phyloP scores from a whole-genome alignment of 2,329 filamentous ascomycete genomes.

The Alternaria conjuncta region DNA sequence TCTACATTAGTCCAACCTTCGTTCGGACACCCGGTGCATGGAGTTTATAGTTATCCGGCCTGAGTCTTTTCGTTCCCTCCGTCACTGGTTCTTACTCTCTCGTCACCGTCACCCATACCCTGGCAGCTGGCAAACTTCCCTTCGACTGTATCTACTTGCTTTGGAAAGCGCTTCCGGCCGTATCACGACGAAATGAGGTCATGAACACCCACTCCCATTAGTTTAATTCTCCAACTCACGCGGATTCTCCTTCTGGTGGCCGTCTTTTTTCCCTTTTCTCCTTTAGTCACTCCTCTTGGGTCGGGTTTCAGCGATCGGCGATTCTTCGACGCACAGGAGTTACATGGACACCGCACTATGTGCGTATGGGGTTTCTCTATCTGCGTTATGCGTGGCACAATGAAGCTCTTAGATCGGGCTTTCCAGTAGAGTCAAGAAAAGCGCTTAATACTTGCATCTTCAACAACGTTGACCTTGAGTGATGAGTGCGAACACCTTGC shows the following conservation, averaged over 20 bases:
- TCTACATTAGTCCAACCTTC: conserved; percentile 24
- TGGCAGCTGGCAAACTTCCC: conserved; percentile 18
- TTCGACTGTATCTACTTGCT: conserved; percentile 42
- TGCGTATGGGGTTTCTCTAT: conserved; percentile 16
- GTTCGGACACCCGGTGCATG: conserved; percentile 28
- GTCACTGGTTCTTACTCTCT: conserved; percentile 9
- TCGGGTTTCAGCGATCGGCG: conserved; percentile 8
- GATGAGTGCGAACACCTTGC: not conserved
- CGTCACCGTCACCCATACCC: not conserved
- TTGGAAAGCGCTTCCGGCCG: conserved; percentile 34
- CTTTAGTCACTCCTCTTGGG: conserved; percentile 13
- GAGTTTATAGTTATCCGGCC: conserved; percentile 34
- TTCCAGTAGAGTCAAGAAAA: conserved; percentile 25
- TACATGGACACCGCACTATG: conserved; percentile 25
- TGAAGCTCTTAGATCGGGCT: conserved; percentile 8
- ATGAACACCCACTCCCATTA: conserved; percentile 37
- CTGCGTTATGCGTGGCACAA: conserved; percentile 12
- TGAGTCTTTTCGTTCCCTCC: conserved; percentile 15
- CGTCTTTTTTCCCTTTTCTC: conserved; percentile 16
- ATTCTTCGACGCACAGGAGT: conserved; percentile 24
- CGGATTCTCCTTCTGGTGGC: conserved; percentile 15
- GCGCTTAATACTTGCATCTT: conserved; percentile 34
- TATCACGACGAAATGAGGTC: conserved; percentile 48
- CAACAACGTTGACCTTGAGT: not conserved
- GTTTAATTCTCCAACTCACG: conserved; percentile 28